phyloP scores from a whole-genome alignment of 805 yeast genomes.

The Starmerella bombi region DNA sequence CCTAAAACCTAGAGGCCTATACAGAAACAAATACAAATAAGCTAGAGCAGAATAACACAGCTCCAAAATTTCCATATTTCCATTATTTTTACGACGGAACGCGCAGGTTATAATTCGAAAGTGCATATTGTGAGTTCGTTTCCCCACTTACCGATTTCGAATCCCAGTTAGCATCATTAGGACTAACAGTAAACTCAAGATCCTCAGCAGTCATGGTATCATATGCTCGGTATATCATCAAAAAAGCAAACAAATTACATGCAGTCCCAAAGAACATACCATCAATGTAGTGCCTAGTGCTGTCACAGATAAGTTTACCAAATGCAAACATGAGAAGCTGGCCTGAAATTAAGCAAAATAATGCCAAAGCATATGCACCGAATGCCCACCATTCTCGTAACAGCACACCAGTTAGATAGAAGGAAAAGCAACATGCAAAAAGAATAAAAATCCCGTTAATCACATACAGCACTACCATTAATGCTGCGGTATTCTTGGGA shows the following conservation, averaged over 20 bases:
- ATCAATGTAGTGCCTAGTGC: slow-evolving; percentile 74
- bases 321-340: slow-evolving; percentile 63
- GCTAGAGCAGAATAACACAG: too few relatives aligned
- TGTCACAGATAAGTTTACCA: slow-evolving; percentile 50
- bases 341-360: slow-evolving; percentile 66
- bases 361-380: slow-evolving; percentile 65
- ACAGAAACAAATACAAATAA: too few relatives aligned
- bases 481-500: slow-evolving; percentile 45
- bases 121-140: slow-evolving; percentile 25
- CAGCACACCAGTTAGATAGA: slow-evolving; percentile 51
- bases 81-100: slow-evolving; percentile 11
- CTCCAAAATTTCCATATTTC: too few relatives aligned
- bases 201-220: slow-evolving; percentile 92
- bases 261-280: slow-evolving; percentile 77
- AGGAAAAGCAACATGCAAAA: slow-evolving; percentile 52
- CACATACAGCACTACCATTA: slow-evolving; percentile 59
- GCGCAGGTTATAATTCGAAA: slow-evolving; percentile 26
- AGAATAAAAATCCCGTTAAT: slow-evolving; percentile 55
- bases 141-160: slow-evolving; percentile 25
- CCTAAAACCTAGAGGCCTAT: too few relatives aligned
- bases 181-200: slow-evolving; percentile 72
- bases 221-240: slow-evolving; percentile 97
- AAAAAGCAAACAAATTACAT: slow-evolving; percentile 64
- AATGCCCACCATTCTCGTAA: slow-evolving; percentile 76
- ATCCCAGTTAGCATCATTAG: slow-evolving; percentile 34